These are phyloP conservation scores for Saccharata proteae DNA, from an alignment of 2,329 filamentous ascomycete genomes.

Conservation along the genomic window DNA sequence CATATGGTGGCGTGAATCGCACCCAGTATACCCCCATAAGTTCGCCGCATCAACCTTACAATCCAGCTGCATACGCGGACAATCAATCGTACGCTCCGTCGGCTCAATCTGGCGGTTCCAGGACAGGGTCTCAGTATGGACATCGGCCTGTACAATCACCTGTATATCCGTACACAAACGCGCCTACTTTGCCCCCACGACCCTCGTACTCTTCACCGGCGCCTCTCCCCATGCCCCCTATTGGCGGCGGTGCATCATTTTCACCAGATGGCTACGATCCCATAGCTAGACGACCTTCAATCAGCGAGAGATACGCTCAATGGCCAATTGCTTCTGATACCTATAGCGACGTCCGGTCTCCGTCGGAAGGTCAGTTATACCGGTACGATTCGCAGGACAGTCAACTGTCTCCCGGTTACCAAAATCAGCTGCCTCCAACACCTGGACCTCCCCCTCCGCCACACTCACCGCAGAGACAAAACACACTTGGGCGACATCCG, in stretches of 20 bases:
- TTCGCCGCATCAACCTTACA: constrained; percentile 27
- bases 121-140: background rate
- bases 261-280: constrained; percentile 20
- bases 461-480: constrained; percentile 37
- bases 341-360: constrained; percentile 1
- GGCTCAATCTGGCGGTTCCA: constrained; percentile 14
- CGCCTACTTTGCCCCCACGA: constrained; percentile 9
- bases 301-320: background rate
- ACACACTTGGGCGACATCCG: constrained; percentile 44
- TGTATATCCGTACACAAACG: constrained; percentile 5
- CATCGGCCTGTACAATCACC: constrained; percentile 8
- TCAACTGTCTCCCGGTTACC: too few species aligned
- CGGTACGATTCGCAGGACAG: too few species aligned
- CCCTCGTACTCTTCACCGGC: constrained; percentile 22
- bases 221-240: constrained; percentile 22
- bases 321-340: too few species aligned
- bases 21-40: constrained; percentile 21
- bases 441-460: constrained; percentile 39
- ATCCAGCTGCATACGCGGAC: constrained; percentile 32
- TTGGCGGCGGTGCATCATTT: constrained; percentile 18
- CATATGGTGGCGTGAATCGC: constrained; percentile 35
- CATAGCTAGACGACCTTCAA: constrained; percentile 5
- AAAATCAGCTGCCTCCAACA: constrained; percentile 32
- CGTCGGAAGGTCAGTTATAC: constrained; percentile 14
- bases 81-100: constrained; percentile 8